These are phyloP conservation scores for Russula foetens DNA, from an alignment of 768 basidiomycete species.

Conservation along the genomic window DNA sequence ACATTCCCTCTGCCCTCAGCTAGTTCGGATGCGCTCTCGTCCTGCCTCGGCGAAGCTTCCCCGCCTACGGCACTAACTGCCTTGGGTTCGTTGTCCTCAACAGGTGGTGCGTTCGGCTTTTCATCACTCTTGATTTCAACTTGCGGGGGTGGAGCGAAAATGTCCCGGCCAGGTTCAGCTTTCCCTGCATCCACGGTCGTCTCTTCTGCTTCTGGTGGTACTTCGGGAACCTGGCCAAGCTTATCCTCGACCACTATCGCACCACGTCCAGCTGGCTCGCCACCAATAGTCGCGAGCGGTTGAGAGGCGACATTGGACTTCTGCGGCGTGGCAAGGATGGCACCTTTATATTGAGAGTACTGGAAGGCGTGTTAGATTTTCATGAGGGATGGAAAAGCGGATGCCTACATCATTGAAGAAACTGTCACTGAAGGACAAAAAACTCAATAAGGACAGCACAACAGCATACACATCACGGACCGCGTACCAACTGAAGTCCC, in stretches of 20 bases:
- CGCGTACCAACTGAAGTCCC: slow-evolving; percentile 91
- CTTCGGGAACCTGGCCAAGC: slow-evolving; percentile 22
- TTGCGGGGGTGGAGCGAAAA: slow-evolving; percentile 50
- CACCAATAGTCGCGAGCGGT: slow-evolving; percentile 42
- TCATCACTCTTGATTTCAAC: slow-evolving; percentile 42
- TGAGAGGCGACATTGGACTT: slow-evolving; percentile 24
- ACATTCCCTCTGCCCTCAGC: not conserved
- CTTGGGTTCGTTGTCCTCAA: slow-evolving; percentile 7
- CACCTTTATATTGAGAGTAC: slow-evolving; percentile 49
- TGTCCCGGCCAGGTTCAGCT: slow-evolving; percentile 66
- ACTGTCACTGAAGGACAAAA: slow-evolving; percentile 40
- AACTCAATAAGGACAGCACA: slow-evolving; percentile 1
- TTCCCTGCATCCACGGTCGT: slow-evolving; percentile 40
- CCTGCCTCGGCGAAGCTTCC: not conserved
- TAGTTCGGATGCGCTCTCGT: slow-evolving; percentile 1
- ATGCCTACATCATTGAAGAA: slow-evolving; percentile 56
- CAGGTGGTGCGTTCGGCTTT: not conserved
- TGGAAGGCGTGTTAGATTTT: slow-evolving; percentile 22
- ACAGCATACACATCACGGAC: not conserved
- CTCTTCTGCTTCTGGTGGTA: slow-evolving; percentile 21
- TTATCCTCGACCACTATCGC: slow-evolving; percentile 47
- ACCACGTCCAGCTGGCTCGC: slow-evolving; percentile 45
- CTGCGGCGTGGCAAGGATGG: slow-evolving; percentile 31
- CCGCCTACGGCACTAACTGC: slow-evolving; percentile 4
- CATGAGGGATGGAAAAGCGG: slow-evolving; percentile 1